Evolutionary conservation across 495 filamentous ascomycete genomes (phyloP).

Genomic region (Talaromyces borbonicus): DNA sequence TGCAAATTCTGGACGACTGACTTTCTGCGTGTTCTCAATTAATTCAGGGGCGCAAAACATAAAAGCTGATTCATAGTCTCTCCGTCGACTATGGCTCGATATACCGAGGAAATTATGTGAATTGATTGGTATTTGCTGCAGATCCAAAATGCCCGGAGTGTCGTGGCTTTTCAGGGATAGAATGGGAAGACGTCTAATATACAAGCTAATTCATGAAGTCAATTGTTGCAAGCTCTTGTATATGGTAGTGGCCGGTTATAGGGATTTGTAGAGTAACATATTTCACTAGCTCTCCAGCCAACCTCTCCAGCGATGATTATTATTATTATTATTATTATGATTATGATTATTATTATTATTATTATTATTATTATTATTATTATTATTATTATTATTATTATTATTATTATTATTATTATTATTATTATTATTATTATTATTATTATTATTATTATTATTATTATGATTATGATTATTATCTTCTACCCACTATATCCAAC

Average conservation of each 20-base stretch:
- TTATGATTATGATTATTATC: constrained; percentile 5
- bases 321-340: not conserved
- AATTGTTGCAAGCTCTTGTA: too few species aligned
- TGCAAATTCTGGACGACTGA: too few species aligned
- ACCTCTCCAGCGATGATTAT: not conserved
- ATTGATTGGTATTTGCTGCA: too few species aligned
- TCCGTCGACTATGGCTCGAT: too few species aligned
- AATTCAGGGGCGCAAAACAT: too few species aligned
- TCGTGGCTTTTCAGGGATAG: too few species aligned
- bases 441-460: not conserved
- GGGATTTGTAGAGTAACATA: not conserved
- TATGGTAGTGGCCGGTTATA: not conserved
- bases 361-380: not conserved
- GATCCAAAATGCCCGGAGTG: too few species aligned
- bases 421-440: not conserved
- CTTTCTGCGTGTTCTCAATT: too few species aligned
- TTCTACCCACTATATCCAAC: constrained; percentile 1
- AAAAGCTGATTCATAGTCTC: too few species aligned
- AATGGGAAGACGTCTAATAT: too few species aligned
- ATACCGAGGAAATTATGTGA: too few species aligned
- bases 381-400: not conserved
- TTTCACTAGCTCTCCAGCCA: not conserved
- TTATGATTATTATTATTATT: not conserved
- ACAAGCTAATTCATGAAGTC: too few species aligned
- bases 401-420: constrained; percentile 1